A percentile compares a stretch with the other conserved stretches of the same genome.
Evolutionary conservation across 306 rosid genomes (phyloP).

Genomic region (Hippophae tibetana): DNA sequence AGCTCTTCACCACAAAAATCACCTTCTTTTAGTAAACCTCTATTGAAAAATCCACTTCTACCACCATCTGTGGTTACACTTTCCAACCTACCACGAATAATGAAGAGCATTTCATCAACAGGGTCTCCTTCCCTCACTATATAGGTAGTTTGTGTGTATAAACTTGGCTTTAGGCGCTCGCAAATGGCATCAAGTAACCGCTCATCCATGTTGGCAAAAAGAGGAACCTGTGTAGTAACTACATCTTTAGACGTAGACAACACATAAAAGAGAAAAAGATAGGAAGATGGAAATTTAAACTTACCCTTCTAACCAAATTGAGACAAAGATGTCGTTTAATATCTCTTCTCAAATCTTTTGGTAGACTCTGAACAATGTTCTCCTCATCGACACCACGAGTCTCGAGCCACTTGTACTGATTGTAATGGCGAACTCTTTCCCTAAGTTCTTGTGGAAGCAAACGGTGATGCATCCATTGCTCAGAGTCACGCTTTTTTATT

Average conservation of each 20-base stretch:
- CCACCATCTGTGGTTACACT: slow-evolving; percentile 93
- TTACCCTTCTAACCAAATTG: slow-evolving; percentile 84
- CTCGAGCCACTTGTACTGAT: slow-evolving; percentile 54
- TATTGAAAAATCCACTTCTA: slow-evolving; percentile 84
- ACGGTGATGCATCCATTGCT: slow-evolving; percentile 64
- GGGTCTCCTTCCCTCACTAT: slow-evolving; percentile 90
- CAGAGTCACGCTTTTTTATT: slow-evolving; percentile 50
- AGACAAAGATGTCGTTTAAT: slow-evolving; percentile 53
- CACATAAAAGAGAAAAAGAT: not conserved
- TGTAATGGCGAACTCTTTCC: slow-evolving; percentile 45
- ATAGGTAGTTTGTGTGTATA: slow-evolving; percentile 59
- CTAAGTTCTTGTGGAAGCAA: slow-evolving; percentile 48
- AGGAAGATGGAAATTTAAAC: slow-evolving; percentile 1
- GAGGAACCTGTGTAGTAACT: slow-evolving; percentile 53
- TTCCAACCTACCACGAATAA: slow-evolving; percentile 81
- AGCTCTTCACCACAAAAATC: slow-evolving; percentile 95
- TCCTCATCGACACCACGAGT: slow-evolving; percentile 59
- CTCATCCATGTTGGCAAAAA: slow-evolving; percentile 90
- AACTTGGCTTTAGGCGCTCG: slow-evolving; percentile 77
- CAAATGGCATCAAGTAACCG: slow-evolving; percentile 92
- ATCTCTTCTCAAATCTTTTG: slow-evolving; percentile 52
- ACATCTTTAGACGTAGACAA: not conserved
- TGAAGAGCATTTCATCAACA: slow-evolving; percentile 81
- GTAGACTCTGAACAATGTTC: slow-evolving; percentile 38
- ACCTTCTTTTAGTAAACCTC: slow-evolving; percentile 68